Evolutionary conservation across 2,329 filamentous ascomycete genomes (phyloP).

Genomic region (Botrytis cinerea): DNA sequence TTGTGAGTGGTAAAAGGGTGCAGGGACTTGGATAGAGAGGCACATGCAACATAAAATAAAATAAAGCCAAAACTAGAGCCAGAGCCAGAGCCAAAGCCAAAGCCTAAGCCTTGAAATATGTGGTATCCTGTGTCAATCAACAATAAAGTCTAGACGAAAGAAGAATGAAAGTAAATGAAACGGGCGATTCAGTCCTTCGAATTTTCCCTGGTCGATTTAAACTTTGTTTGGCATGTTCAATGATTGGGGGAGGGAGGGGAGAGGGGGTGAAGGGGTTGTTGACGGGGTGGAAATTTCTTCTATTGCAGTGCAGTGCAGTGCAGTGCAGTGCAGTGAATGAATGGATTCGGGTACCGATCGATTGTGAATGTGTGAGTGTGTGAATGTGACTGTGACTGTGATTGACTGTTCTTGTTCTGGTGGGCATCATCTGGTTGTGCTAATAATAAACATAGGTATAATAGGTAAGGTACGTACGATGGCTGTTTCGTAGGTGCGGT

Average conservation of each 20-base stretch:
- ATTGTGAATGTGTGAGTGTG: not conserved
- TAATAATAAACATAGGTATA: not conserved
- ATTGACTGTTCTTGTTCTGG: not conserved
- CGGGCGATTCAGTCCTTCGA: not conserved
- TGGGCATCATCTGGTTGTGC: not conserved
- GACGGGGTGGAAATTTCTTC: constrained; percentile 6
- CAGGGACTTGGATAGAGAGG: constrained; percentile 7
- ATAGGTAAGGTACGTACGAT: not conserved
- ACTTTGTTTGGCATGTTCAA: constrained; percentile 1
- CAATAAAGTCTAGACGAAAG: not conserved
- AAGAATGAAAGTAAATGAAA: not conserved
- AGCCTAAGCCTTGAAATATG: not conserved
- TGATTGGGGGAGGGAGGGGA: not conserved
- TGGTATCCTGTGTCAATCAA: not conserved
- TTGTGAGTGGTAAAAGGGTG: not conserved
- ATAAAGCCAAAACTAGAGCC: not conserved
- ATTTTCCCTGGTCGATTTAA: not conserved
- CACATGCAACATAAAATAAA: constrained; percentile 4
- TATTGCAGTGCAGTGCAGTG: constrained; percentile 7
- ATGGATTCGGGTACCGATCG: not conserved
- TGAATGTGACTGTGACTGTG: not conserved
- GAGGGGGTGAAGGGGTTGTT: not conserved
- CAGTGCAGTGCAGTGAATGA: constrained; percentile 3
- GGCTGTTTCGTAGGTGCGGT: not conserved
- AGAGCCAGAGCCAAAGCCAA: not conserved